A percentile compares a stretch with the other conserved stretches of the same genome.
Conservation (phyloP, 495 filamentous ascomycete species). For the Aspergillus cavernicola region DNA sequence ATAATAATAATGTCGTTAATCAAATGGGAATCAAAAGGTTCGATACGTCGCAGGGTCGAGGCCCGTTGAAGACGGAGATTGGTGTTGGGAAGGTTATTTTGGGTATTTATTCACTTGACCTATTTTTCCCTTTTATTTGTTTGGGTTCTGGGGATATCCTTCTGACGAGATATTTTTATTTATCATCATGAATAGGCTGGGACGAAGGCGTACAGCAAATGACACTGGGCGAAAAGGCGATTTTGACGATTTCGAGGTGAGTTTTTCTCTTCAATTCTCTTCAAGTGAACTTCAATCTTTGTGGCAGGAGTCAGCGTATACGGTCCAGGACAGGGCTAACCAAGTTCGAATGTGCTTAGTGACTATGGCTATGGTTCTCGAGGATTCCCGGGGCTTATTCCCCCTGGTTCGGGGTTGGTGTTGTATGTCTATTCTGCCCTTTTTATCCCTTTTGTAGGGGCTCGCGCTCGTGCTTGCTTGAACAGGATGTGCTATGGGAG, state of each 20-base stretch:
- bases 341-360: background rate
- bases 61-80: slow-evolving; percentile 3
- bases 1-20: no score
- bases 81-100: slow-evolving; percentile 3
- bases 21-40: no score
- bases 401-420: slow-evolving; percentile 1
- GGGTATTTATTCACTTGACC: background rate
- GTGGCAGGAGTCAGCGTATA: background rate
- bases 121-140: background rate
- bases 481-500: no score
- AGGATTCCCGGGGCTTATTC: slow-evolving; percentile 3
- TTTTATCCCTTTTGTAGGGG: background rate
- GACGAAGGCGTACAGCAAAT: slow-evolving; percentile 6
- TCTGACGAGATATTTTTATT: background rate
- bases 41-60: slow-evolving; percentile 4
- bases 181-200: background rate
- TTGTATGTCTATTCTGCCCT: background rate
- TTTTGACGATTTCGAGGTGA: slow-evolving; percentile 3
- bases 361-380: background rate
- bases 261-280: background rate
- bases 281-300: background rate
- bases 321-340: background rate
- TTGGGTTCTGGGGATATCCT: no score
- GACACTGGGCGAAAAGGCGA: slow-evolving; percentile 1
- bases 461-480: background rate